Evolutionary conservation across 2,329 filamentous ascomycete species (phyloP).

Genomic region (Colletotrichum endophyticum): DNA sequence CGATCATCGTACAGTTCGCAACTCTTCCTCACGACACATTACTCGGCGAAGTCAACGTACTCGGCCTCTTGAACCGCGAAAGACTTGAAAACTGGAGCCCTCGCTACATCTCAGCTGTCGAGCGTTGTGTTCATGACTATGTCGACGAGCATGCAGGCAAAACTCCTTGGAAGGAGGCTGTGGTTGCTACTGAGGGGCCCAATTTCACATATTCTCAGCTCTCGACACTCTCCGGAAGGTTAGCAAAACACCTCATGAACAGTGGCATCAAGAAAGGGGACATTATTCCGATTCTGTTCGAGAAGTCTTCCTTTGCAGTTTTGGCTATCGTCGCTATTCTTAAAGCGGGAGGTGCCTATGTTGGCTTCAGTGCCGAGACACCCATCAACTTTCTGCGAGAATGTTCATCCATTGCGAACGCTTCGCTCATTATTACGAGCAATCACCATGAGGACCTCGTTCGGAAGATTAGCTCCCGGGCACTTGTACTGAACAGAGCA

Average conservation of each 20-base stretch:
- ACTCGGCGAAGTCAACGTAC: background rate
- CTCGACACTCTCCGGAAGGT: constrained; percentile 36
- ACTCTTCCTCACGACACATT: background rate
- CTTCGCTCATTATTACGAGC: background rate
- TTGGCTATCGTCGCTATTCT: constrained; percentile 74
- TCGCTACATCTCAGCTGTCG: background rate
- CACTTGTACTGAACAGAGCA: constrained; percentile 3
- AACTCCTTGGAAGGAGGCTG: background rate
- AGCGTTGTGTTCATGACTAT: background rate
- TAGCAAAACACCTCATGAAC: constrained; percentile 50
- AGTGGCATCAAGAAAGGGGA: constrained; percentile 55
- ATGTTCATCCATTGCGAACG: background rate
- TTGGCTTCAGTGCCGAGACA: background rate
- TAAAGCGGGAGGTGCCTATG: constrained; percentile 55
- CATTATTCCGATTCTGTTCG: constrained; percentile 69
- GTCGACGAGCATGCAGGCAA: background rate
- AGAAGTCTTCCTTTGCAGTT: constrained; percentile 72
- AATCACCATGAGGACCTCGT: background rate
- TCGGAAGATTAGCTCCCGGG: background rate
- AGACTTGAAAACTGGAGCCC: background rate
- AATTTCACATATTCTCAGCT: constrained; percentile 45
- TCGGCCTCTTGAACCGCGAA: background rate
- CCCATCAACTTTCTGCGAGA: background rate
- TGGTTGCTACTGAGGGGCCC: background rate
- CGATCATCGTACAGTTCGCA: background rate